Base-by-base conservation (phyloP, 352 stramenopile genomes). In the Plasmopara muralis region DNA sequence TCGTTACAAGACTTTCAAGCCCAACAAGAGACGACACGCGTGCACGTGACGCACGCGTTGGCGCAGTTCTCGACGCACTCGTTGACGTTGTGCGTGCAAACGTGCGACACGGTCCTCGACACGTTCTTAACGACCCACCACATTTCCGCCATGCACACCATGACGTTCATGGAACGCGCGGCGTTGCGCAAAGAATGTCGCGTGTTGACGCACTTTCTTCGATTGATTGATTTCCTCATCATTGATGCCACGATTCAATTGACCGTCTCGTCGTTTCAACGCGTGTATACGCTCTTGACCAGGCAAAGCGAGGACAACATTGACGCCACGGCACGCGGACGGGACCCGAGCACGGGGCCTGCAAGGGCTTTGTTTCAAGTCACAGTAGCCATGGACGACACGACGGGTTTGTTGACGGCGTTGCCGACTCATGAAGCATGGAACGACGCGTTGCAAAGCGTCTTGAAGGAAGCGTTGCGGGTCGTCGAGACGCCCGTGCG, bases 81-180 rank as follows among this genome's bases (percentile, higher is more conserved):
- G 5, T 65, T 95, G 18, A 65, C 77, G 41, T 74, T 96, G 48
- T 96, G 95, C 44, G 75, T 95, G 1, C 72, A 78, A 14, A 87
- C 93, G 2, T 97, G 93, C 43, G 89, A 97, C 57, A 68, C 91
- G 9, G 89, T 97, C 25, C 91, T 98, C 16, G 92, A 98, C 51
- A 48, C 55, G 12, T 98, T 98, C 44, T 69, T 98, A 16, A 72
- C 72, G 31, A 63, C 69, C 9, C 97, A 98, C 70, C 91, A 95
- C 39, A 98, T 98, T 60, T 81, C 86, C 0, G 71, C 88, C 0
- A 86, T 97, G 43, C 87, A 96, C 64, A 96, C 94, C 42, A 97
- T 98, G 92, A 98, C 90, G 6, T 98, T 98, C 61, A 98, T 98
- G 92, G 93, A 98, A 63, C 72, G 89, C 14, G 92, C 93, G 1